phyloP scores from a whole-genome alignment of 305 asterid genomes.

The Fraxinus xanthoxyloides region DNA sequence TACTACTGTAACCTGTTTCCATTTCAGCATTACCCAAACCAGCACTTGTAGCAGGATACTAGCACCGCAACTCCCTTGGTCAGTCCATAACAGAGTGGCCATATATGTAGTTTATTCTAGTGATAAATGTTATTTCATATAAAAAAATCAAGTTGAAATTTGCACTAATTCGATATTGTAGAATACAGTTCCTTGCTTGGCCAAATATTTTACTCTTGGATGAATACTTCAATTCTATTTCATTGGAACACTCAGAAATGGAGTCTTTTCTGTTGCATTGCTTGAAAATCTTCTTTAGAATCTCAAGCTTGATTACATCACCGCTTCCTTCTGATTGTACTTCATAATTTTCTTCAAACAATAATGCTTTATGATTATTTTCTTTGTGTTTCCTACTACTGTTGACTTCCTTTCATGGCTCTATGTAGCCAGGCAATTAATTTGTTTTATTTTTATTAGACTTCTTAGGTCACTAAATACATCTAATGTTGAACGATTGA shows the following conservation, averaged over 20 bases:
- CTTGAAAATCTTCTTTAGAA: not conserved
- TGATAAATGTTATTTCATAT: not conserved
- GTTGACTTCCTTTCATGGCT: not conserved
- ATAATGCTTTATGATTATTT: not conserved
- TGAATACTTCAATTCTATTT: not conserved
- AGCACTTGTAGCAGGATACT: not conserved
- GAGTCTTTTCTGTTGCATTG: not conserved
- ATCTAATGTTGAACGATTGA: constrained; percentile 18
- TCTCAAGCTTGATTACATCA: not conserved
- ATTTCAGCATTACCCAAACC: not conserved
- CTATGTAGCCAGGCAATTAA: not conserved
- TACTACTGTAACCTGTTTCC: not conserved
- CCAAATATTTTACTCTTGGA: not conserved
- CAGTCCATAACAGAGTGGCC: not conserved
- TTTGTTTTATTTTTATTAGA: not conserved
- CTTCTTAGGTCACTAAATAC: constrained; percentile 9
- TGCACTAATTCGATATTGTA: not conserved
- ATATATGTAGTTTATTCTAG: not conserved
- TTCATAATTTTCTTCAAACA: not conserved
- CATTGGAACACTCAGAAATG: not conserved
- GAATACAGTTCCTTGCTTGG: not conserved
- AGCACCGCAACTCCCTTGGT: not conserved
- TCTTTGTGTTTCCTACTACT: not conserved
- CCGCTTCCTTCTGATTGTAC: not conserved
- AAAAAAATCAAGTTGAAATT: not conserved